Base-by-base conservation (phyloP, 208 protist species). In the Leishmania guyanensis region DNA sequence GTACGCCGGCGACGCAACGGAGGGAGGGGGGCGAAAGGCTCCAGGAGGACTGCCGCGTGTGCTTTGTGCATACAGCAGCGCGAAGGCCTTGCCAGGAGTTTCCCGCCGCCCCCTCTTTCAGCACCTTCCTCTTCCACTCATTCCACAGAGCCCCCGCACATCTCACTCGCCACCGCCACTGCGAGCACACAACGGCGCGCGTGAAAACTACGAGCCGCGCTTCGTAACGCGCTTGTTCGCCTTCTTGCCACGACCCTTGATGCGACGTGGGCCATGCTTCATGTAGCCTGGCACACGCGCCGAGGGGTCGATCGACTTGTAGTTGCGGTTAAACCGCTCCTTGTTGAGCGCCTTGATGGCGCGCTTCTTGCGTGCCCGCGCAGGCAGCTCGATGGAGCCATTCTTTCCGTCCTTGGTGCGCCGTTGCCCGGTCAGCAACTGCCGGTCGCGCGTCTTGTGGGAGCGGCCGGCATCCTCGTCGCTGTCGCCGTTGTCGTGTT, bases 181-280 rank as follows among this genome's bases (percentile, higher is more conserved):
- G n/a, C 64, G 29, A 0, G 29, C 12, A 16, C 72, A 69, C 46
- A 70, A 46, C 43, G 43, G 43, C 39, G 71, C 48, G 66, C 46
- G 33, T 16, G 75, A 14, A 64, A 14, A 56, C 74, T 82, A 84
- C 29, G n/a, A 68, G 17, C 89, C 83, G 74, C 94, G 90, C 86
- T 97, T 97, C 20, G 85, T 80, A 43, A 76, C 86, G 10, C 94
- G 91, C 58, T 92, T 96, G 82, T 97, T 97, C 8, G 81, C 91
- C 90, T 97, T 97, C 74, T 88, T 89, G 36, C 94, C 94, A 36
- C 94, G 86, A 0, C 94, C 94, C 84, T 95, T 97, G 60, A 96
- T 89, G 69, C 89, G 90, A 29, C 91, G 93, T 29, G 88, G 90
- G 0, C 75, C 88, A 50, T 85, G 94, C 80, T 96, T 95, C 39